Base-by-base conservation (phyloP, 768 basidiomycete species). In the Suillus sp. region DNA sequence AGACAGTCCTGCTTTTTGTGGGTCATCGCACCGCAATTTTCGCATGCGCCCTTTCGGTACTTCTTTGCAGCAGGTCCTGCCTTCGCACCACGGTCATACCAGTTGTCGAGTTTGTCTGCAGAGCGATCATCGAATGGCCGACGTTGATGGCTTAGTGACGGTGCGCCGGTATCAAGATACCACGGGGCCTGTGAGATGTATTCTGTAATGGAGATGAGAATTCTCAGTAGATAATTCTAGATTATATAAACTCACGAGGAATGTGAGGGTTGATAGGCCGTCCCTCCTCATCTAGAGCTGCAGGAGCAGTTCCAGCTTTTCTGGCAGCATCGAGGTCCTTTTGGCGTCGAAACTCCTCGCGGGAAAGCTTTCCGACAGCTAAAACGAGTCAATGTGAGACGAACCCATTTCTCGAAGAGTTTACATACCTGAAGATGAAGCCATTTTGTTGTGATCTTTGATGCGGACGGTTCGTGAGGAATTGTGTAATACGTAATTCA, bases 181-280 rank as follows among this genome's bases (percentile, higher is more conserved):
- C 97, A 99, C 62, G 97, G 97, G 9, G 95, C 96, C 76, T 96
- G 94, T 8, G 96, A 94, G 74, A 99, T 99, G 74, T 98, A 99
- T 79, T 98, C 94, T 95, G 68, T 14, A 64, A 45, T 59, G 18
- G 13, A 50, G n/a, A 38, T 54, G 20, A 63, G 57, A 55, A 34
- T 63, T 60, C 67, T 59, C 42, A 43, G 32, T 37, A 2, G 35
- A 60, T 50, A 27, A 59, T 14, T 53, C 1, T 20, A 50, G n/a
- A 40, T 32, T 57, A 37, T 5, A 53, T 22, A 45, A n/a, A 81
- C 92, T 65, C 68, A 95, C 95, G 94, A 72, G 97, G 97, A 79
- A 99, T 99, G 77, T 99, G 97, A 38, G 97, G 97, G 72, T 99
- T 99, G 79, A 99, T 99, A 57, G 95, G 88, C 71, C 86, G 89